Percentiles rank a stretch among this genome's conserved stretches.
Evolutionary conservation across 495 filamentous ascomycete species (phyloP).

Genomic region (Cenococcum geophilum): DNA sequence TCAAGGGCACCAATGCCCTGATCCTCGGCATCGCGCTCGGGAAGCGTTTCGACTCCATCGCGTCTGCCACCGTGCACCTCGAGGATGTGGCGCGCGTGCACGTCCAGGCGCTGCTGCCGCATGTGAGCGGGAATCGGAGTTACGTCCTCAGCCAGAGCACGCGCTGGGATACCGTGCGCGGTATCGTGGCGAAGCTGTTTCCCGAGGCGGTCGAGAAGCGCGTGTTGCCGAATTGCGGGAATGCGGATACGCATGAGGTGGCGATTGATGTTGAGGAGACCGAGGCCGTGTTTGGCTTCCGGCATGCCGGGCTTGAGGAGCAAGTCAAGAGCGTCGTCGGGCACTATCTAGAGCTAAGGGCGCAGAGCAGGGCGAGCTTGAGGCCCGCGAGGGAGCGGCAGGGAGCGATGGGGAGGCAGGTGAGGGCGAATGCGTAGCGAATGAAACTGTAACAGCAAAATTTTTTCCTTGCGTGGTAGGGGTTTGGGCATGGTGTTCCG

Average conservation of each 20-base stretch:
- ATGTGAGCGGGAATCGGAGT: conserved; percentile 40
- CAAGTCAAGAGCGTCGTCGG: conserved; percentile 42
- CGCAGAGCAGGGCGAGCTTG: background rate
- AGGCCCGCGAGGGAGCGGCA: background rate
- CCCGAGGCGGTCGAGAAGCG: conserved; percentile 40
- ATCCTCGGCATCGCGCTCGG: conserved; percentile 39
- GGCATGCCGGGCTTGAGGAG: conserved; percentile 44
- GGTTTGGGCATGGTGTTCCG: no score
- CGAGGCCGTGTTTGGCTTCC: conserved; percentile 45
- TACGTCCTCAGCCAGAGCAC: conserved; percentile 36
- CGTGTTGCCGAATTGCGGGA: conserved; percentile 40
- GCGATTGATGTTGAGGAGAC: conserved; percentile 42
- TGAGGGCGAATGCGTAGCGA: conserved; percentile 2
- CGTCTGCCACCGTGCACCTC: conserved; percentile 40
- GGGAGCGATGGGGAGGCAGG: background rate
- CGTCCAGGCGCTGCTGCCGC: conserved; percentile 39
- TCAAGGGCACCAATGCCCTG: conserved; percentile 39
- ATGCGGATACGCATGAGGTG: conserved; percentile 36
- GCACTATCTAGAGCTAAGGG: conserved; percentile 28
- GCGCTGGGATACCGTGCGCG: conserved; percentile 44
- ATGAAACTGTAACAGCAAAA: no score
- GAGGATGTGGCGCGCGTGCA: conserved; percentile 45
- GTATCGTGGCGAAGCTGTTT: conserved; percentile 40
- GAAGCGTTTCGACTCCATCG: conserved; percentile 29
- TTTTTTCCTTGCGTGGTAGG: no score